phyloP scores from a whole-genome alignment of 2,329 filamentous ascomycete species.

The Epichloe brachyelytri region DNA sequence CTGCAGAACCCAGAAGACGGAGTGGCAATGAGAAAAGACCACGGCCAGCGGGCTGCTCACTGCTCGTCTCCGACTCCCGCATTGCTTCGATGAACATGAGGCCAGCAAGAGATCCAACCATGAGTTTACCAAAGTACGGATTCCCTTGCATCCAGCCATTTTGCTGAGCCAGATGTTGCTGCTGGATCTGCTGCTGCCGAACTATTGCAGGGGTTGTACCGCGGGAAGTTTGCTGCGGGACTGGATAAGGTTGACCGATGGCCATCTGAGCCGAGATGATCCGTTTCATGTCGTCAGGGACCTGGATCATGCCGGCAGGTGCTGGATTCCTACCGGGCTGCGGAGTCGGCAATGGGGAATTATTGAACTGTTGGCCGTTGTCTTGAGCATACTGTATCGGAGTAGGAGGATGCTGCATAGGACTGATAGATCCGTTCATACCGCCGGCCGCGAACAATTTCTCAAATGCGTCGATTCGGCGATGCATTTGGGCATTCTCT shows the following conservation, averaged over 20 bases:
- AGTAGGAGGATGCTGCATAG: constrained; percentile 40
- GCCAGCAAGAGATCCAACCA: constrained; percentile 84
- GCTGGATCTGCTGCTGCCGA: constrained; percentile 44
- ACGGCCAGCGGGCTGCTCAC: constrained; percentile 49
- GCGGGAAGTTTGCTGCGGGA: constrained; percentile 34
- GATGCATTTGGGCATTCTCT: constrained; percentile 69
- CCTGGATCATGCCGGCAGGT: constrained; percentile 46
- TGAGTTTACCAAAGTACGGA: constrained; percentile 60
- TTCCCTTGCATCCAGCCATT: constrained; percentile 40
- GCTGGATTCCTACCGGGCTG: constrained; percentile 26
- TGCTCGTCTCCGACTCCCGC: constrained; percentile 50
- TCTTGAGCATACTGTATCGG: constrained; percentile 35
- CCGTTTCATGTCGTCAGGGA: constrained; percentile 53
- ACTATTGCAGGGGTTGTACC: constrained; percentile 30
- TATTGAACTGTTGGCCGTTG: constrained; percentile 31
- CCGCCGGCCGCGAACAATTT: constrained; percentile 72
- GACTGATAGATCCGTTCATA: constrained; percentile 47
- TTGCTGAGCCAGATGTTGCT: constrained; percentile 36
- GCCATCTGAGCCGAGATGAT: constrained; percentile 46
- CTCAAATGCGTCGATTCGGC: constrained; percentile 59
- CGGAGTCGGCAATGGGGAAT: constrained; percentile 30
- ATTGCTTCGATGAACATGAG: constrained; percentile 85
- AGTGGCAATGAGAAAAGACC: constrained; percentile 55
- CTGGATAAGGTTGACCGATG: constrained; percentile 39
- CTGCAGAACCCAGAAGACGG: constrained; percentile 38